Evolutionary conservation across 164 flowering plant genomes (phyloP), one percentile per base, ranked within the genome.

Genomic region (Aristolochia contorta): DNA sequence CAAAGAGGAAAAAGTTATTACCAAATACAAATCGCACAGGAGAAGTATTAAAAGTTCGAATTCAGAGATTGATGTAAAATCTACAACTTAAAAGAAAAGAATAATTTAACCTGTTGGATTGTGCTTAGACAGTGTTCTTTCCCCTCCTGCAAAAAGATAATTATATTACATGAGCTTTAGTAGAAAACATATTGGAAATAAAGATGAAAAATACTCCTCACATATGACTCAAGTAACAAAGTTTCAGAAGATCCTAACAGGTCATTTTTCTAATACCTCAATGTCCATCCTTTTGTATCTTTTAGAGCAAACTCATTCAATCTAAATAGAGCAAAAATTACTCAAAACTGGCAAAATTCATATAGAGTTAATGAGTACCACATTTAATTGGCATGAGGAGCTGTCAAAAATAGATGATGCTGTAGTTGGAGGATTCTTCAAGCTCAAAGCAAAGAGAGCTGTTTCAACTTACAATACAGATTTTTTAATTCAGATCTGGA

Each of bases 381-480:
- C 7, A 72, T 85, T 73, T 56, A 68, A 63, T 67, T 73, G 64
- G 78, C 86, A 80, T 63, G 72, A 72, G 25, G 84, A 76, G 49
- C 63, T 69, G 65, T 77, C 87, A 69, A 77, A 65, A 53, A 63
- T 74, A 9, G 78, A 64, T 63, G 81, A 73, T 32, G 75, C 2
- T 2, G 80, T 55, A 69, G 77, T 57, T 22, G 79, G 72, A 68
- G 77, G 81, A 50, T 75, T 74, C 72, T 77, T 84, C 66, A 82
- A 75, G 73, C 80, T 83, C 91, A 85, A 77, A 7, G 97, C 96
- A 75, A 94, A 91, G 12, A 94, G 72, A 57, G 90, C 79, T 56
- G 99, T 94, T 73, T 91, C 99, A 65, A 89, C 97, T 97, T 93
- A 78, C 81, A 81, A 14, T 16, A 73, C 18, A 45, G 18, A 62